Evolutionary conservation across 2,329 filamentous ascomycete genomes (phyloP).

Genomic region (Aureobasidium sp.): DNA sequence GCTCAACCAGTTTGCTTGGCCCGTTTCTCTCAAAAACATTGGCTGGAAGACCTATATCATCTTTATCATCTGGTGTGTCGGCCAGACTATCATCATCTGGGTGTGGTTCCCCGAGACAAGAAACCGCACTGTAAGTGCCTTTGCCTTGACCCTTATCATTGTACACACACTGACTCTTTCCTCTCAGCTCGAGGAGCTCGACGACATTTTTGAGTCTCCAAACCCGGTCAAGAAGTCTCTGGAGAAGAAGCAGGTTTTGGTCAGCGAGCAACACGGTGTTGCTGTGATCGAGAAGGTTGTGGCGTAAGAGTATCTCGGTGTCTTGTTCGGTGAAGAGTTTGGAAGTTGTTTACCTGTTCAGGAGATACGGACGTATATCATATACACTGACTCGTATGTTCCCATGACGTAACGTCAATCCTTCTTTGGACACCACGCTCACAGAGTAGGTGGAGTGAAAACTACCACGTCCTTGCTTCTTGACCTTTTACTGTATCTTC

Average conservation of each 20-base stretch:
- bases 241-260: constrained; percentile 24
- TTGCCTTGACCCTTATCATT: not conserved
- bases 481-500: not conserved
- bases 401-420: not conserved
- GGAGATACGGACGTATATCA: not conserved
- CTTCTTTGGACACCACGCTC: not conserved
- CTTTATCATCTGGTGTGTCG: constrained; percentile 16
- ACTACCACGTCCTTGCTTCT: not conserved
- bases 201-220: constrained; percentile 20
- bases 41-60: constrained; percentile 29
- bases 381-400: not conserved
- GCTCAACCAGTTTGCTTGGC: constrained; percentile 31
- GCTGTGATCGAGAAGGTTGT: constrained; percentile 16
- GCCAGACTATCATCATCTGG: constrained; percentile 23
- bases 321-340: not conserved
- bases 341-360: not conserved
- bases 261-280: constrained; percentile 23
- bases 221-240: constrained; percentile 27
- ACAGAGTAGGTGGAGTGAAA: not conserved
- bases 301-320: not conserved
- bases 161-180: not conserved
- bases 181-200: constrained; percentile 26
- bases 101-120: constrained; percentile 35
- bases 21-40: constrained; percentile 16
- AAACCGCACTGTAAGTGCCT: constrained; percentile 23